phyloP scores from a whole-genome alignment of 2,329 filamentous ascomycete species.

The Alternaria alternata region DNA sequence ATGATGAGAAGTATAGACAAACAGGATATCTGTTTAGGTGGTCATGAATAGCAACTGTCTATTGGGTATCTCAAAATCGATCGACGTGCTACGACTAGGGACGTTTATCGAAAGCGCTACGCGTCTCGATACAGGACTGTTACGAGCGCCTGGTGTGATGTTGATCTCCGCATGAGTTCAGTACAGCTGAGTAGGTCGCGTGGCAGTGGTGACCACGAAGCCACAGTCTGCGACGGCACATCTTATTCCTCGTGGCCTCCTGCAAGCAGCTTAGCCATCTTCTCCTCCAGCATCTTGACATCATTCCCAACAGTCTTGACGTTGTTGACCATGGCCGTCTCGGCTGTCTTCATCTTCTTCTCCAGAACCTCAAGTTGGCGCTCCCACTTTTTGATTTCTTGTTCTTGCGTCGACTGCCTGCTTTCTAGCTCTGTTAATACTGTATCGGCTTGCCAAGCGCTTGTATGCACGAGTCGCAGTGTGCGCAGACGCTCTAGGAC shows the following conservation, averaged over 20 bases:
- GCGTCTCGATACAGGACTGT: slow-evolving; percentile 1
- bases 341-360: slow-evolving; percentile 73
- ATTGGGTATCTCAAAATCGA: slow-evolving; percentile 19
- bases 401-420: slow-evolving; percentile 80
- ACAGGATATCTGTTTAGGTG: background rate
- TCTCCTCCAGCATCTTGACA: slow-evolving; percentile 85
- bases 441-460: slow-evolving; percentile 81
- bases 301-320: slow-evolving; percentile 85
- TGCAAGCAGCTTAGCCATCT: slow-evolving; percentile 62
- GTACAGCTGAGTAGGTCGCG: background rate
- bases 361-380: slow-evolving; percentile 83
- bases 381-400: slow-evolving; percentile 86
- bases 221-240: background rate
- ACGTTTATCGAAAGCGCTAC: slow-evolving; percentile 3
- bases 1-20: slow-evolving; percentile 1
- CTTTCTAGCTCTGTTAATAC: slow-evolving; percentile 80
- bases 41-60: slow-evolving; percentile 12
- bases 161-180: background rate
- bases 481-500: slow-evolving; percentile 86
- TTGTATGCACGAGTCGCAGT: slow-evolving; percentile 82
- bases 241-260: slow-evolving; percentile 13
- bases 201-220: background rate
- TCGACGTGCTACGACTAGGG: slow-evolving; percentile 6
- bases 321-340: slow-evolving; percentile 77
- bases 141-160: background rate